Base-by-base conservation (phyloP, 176 grass and related monocot genomes). In the Dactylis glomerata region DNA sequence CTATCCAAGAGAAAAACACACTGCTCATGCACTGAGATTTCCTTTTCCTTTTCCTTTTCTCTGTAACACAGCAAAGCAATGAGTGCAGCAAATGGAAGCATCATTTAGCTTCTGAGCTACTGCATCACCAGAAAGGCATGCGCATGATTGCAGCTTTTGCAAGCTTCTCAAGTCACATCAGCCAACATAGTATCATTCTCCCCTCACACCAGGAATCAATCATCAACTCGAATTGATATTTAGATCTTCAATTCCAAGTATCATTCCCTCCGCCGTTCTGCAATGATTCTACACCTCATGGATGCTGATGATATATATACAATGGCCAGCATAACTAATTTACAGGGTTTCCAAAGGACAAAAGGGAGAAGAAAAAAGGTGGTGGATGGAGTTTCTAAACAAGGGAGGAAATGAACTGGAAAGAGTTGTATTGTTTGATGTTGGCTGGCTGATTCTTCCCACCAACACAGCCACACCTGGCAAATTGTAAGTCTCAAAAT, bases 401-500 rank as follows among this genome's bases (percentile, higher is more conserved):
- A 80, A 61, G 34, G 55, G n/a, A 62, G 11, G 34, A 49, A 59
- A 70, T 38, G 19, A 45, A 59, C 77, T 12, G 73, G 80, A 69
- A 30, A 20, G 11, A 42, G 69, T 81, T 82, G 68, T 92, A 78
- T 92, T 45, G 72, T 84, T 63, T 57, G 30, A 79, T 71, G 38
- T 66, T 68, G 6, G 78, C 58, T 72, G 72, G 78, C 58, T 52
- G 66, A 68, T 92, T 81, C 46, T 82, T 84, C 56, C 64, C 7
- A 49, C 56, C 33, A 83, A 57, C 57, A 63, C 26, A 45, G 37
- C 45, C 23, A 17, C 68, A 12, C 36, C 36, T 41, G 70, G 59
- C 46, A 31, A 42, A 81, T 68, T 36, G 71, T 93, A 93, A 86
- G 88, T 68, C 47, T 77, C 88, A 93, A 96, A 93, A 96, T 55